Evolutionary conservation across 1,284 basidiomycete genomes (phyloP), one percentile per base, ranked within the genome.

Genomic region (Xanthoconium separans): DNA sequence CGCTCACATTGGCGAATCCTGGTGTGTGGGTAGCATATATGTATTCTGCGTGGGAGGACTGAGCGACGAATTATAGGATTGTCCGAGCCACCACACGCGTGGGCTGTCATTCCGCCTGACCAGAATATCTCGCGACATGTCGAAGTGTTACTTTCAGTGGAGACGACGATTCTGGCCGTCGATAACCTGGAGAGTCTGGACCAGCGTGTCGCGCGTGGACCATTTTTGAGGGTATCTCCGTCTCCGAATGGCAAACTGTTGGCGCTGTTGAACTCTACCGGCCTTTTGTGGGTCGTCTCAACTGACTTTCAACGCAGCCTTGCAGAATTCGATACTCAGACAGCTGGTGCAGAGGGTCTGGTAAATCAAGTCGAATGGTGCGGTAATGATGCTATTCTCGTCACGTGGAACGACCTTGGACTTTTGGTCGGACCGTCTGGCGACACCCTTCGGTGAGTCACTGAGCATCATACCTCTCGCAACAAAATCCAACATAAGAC

Each of bases 181-280:
- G 95, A 97, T 70, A 92, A 89, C 52, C 77, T 96, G 40, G 94
- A 96, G 65, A 82, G 79, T 47, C 76, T 91, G 6, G 94, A 98
- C 70, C 95, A 96, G 74, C 85, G 89, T n/a, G 75, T 98, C 15
- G 87, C 86, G 15, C 81, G 89, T 37, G 95, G 94, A 0, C 96
- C 97, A 1, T 98, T 98, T 72, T 82, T 81, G 0, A 87, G 90
- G 61, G 83, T 99, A 51, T 82, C 89, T 0, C 86, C 92, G 1
- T 97, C 95, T 0, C 95, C 95, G 0, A 96, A 96, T 62, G 95
- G 95, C 34, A 94, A 95, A 65, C 88, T 95, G 40, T 80, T 98
- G 13, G 94, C 95, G 0, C 77, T 98, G 12, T 74, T 97, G 37
- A 94, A 89, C 0, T 83, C 79, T 50, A 77, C 77, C 27, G 87